phyloP scores from a whole-genome alignment of 2,329 filamentous ascomycete species.

The Trichoderma semiorbis region DNA sequence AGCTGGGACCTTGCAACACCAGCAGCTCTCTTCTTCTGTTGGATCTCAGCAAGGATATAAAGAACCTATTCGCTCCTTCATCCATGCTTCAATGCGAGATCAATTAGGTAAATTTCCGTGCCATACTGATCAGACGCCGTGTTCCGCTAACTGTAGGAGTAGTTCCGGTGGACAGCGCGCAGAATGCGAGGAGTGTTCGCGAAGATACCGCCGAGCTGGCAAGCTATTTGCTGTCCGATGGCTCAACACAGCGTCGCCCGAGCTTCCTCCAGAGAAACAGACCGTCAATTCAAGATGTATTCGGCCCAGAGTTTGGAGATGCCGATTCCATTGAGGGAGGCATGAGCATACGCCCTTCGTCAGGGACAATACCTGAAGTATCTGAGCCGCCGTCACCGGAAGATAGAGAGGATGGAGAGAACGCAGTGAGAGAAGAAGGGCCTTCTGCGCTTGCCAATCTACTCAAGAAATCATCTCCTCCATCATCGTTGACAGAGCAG shows the following conservation, averaged over 20 bases:
- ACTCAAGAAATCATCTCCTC: slow-evolving; percentile 48
- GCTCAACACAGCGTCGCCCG: slow-evolving; percentile 42
- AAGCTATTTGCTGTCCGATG: slow-evolving; percentile 71
- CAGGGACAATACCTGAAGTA: slow-evolving; percentile 56
- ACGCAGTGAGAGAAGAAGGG: slow-evolving; percentile 25
- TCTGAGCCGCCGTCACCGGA: slow-evolving; percentile 44
- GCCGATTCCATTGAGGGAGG: slow-evolving; percentile 25
- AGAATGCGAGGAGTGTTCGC: slow-evolving; percentile 75
- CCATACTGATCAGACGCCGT: not conserved
- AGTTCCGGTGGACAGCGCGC: slow-evolving; percentile 62
- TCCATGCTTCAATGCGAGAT: slow-evolving; percentile 62
- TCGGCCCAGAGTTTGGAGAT: slow-evolving; percentile 25
- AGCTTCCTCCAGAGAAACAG: slow-evolving; percentile 44
- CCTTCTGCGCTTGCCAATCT: slow-evolving; percentile 48
- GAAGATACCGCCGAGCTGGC: slow-evolving; percentile 86
- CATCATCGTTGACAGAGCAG: slow-evolving; percentile 32
- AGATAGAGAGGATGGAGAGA: slow-evolving; percentile 19
- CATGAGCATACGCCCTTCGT: slow-evolving; percentile 32
- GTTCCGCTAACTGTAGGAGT: slow-evolving; percentile 13
- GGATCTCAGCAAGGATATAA: slow-evolving; percentile 42
- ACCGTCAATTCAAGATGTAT: slow-evolving; percentile 30
- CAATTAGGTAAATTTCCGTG: slow-evolving; percentile 47
- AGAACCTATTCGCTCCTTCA: slow-evolving; percentile 69
- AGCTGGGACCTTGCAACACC: slow-evolving; percentile 22
- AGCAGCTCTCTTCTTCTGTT: slow-evolving; percentile 39